Evolutionary conservation across 345 rosid genomes (phyloP).

Genomic region (Bretschneidera sinensis): DNA sequence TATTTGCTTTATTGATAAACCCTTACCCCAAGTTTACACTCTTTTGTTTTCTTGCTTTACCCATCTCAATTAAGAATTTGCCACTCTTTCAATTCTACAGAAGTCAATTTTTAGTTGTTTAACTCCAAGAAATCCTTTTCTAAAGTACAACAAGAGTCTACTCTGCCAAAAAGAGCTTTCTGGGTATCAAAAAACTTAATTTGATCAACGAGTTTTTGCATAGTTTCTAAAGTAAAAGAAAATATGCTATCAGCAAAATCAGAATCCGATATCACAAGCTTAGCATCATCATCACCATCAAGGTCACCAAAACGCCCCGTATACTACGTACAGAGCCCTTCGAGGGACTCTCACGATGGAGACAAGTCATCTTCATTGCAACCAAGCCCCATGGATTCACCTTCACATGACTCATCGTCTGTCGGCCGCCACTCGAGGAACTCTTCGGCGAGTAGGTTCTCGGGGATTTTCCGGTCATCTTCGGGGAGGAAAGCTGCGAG

Average conservation of each 20-base stretch:
- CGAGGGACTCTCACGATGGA: conserved; percentile 89
- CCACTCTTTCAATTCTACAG: too few relatives aligned
- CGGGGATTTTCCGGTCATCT: conserved; percentile 75
- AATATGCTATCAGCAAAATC: conserved; percentile 64
- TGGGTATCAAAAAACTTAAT: too few relatives aligned
- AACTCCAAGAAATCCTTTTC: too few relatives aligned
- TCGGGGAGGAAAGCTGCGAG: conserved; percentile 49
- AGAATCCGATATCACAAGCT: conserved; percentile 69
- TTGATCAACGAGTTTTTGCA: background rate
- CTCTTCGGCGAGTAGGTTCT: conserved; percentile 76
- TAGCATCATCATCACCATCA: conserved; percentile 74
- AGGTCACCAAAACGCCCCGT: conserved; percentile 71
- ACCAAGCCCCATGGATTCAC: conserved; percentile 77
- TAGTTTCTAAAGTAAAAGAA: too few relatives aligned
- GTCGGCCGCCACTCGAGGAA: conserved; percentile 79
- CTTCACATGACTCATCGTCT: conserved; percentile 64
- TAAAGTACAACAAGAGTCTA: background rate
- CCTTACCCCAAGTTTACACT: too few relatives aligned
- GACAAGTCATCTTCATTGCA: conserved; percentile 75
- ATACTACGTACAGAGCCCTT: conserved; percentile 82
- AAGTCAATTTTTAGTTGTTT: too few relatives aligned
- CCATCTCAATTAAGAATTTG: background rate
- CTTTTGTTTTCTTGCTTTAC: background rate
- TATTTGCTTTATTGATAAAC: too few relatives aligned
- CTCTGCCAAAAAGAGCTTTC: background rate